Conservation (phyloP, 495 filamentous ascomycete genomes). For the Penicillium angulare region DNA sequence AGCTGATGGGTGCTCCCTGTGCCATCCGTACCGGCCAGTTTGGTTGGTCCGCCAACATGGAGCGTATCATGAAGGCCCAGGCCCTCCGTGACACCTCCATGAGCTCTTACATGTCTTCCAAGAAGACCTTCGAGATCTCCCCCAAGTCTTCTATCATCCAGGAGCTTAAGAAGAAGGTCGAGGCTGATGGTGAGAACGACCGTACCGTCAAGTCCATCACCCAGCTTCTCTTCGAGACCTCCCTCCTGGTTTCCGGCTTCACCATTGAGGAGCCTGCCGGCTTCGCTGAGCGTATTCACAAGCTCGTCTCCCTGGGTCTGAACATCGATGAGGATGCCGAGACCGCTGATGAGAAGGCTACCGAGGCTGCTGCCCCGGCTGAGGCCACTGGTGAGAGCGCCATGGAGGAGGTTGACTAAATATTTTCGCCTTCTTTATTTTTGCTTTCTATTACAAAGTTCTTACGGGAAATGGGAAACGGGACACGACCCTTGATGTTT, state of each 20-base stretch:
- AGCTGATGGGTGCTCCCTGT: conserved; percentile 92
- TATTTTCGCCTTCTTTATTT: conserved; percentile 17
- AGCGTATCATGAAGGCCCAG: conserved; percentile 99
- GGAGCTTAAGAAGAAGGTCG: conserved; percentile 98
- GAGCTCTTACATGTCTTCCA: conserved; percentile 99
- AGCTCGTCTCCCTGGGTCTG: conserved; percentile 92
- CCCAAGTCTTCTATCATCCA: conserved; percentile 96
- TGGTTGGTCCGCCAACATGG: conserved; percentile 99
- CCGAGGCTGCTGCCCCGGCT: conserved; percentile 60
- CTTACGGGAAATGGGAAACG: conserved; percentile 37
- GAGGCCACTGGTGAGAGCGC: conserved; percentile 61
- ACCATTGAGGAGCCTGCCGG: conserved; percentile 97
- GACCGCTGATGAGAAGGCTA: conserved; percentile 59
- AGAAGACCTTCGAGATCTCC: conserved; percentile 99
- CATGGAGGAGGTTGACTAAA: conserved; percentile 76
- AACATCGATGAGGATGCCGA: conserved; percentile 93
- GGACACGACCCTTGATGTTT: conserved; percentile 33
- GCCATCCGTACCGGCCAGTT: conserved; percentile 99
- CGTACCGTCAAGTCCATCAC: conserved; percentile 98
- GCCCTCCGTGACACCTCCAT: conserved; percentile 99
- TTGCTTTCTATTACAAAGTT: conserved; percentile 21
- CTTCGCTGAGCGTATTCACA: conserved; percentile 98
- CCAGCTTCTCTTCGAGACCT: conserved; percentile 97
- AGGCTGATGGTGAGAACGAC: conserved; percentile 94
- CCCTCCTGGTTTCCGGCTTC: conserved; percentile 96